These are phyloP conservation scores for Cadophora sp. DNA, from an alignment of 2,329 filamentous ascomycete species.

Conservation along the genomic window DNA sequence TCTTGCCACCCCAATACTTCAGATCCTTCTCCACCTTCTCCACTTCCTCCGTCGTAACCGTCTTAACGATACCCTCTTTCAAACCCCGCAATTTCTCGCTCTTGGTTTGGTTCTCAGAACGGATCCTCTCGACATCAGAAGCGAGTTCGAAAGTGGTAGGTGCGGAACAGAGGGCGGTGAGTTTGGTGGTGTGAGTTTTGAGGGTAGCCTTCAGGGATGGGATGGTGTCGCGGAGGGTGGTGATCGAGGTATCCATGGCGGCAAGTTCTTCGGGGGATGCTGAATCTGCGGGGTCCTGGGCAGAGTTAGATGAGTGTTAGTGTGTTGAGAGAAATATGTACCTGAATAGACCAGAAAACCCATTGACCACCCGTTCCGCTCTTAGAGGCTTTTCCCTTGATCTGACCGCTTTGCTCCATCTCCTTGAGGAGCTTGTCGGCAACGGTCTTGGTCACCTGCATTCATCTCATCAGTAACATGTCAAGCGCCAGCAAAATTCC, in stretches of 20 bases:
- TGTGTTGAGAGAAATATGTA: conserved; percentile 23
- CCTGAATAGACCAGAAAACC: conserved; percentile 46
- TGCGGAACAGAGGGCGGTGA: conserved; percentile 49
- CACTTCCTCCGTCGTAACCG: conserved; percentile 56
- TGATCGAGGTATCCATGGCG: conserved; percentile 56
- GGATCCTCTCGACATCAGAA: conserved; percentile 50
- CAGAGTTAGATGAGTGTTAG: background rate
- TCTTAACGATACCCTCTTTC: conserved; percentile 49
- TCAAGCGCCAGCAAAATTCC: conserved; percentile 42
- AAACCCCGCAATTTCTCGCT: conserved; percentile 50
- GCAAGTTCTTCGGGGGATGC: conserved; percentile 55
- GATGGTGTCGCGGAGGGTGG: conserved; percentile 52
- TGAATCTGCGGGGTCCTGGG: conserved; percentile 56
- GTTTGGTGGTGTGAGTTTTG: conserved; percentile 53
- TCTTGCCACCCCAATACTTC: conserved; percentile 51
- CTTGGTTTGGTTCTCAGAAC: conserved; percentile 52
- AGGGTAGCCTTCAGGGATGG: conserved; percentile 55
- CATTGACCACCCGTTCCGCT: conserved; percentile 44
- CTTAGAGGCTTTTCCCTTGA: conserved; percentile 56
- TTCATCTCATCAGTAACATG: conserved; percentile 14
- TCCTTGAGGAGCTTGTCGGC: conserved; percentile 68
- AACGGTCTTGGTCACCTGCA: conserved; percentile 52
- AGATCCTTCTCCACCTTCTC: conserved; percentile 54
- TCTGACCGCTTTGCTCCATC: conserved; percentile 63
- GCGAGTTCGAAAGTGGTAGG: conserved; percentile 59